Percentiles rank a stretch among this genome's conserved stretches.
These are phyloP conservation scores for Jatropha curcas DNA, from an alignment of 345 rosid genomes.

Conservation along the genomic window DNA sequence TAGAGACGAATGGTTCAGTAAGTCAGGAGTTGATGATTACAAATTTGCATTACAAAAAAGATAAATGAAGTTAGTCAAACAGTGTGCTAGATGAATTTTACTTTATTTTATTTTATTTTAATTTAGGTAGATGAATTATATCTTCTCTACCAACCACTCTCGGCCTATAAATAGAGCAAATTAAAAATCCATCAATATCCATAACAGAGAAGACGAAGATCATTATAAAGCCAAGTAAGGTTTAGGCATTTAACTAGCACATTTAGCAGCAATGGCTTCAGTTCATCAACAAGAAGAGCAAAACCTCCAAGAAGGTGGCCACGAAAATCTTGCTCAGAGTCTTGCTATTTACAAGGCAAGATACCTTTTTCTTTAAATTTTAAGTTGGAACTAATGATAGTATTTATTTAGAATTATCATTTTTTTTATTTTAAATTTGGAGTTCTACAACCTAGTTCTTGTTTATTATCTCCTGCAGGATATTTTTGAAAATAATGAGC, in stretches of 20 bases:
- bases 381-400: not conserved
- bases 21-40: too few relatives aligned
- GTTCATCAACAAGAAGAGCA: not conserved
- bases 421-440: too few relatives aligned
- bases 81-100: too few relatives aligned
- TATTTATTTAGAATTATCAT: not conserved
- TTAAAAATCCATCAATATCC: not conserved
- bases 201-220: not conserved
- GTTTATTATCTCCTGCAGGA: conserved; percentile 1
- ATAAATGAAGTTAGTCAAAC: too few relatives aligned
- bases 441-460: too few relatives aligned
- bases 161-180: not conserved
- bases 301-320: conserved; percentile 10
- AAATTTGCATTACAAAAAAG: too few relatives aligned
- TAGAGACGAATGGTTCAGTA: too few relatives aligned
- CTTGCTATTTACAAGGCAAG: conserved; percentile 18
- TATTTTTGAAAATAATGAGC: conserved; percentile 6
- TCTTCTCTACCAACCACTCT: too few relatives aligned
- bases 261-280: conserved; percentile 12
- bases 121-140: too few relatives aligned
- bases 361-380: not conserved
- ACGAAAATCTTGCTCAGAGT: not conserved
- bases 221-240: too few relatives aligned
- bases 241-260: too few relatives aligned
- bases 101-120: too few relatives aligned